Evolutionary conservation across 2,329 filamentous ascomycete genomes (phyloP), one percentile per base, ranked within the genome.

Genomic region (Xylaria sp.): DNA sequence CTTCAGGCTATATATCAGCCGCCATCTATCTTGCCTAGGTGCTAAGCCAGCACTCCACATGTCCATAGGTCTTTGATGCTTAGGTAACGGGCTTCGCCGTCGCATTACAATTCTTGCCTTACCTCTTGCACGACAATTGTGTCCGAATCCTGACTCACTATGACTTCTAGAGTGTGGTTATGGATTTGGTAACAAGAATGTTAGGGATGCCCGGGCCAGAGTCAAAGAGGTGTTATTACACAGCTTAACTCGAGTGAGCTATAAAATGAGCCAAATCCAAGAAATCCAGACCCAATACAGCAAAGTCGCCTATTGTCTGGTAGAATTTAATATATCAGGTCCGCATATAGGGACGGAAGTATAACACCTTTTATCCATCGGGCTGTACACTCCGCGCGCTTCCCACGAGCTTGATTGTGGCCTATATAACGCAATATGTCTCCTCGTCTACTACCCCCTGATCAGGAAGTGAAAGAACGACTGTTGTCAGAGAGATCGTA

Each of bases 1-100:
- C 58, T 66, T 69, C 67, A 69, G 67, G 57, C 67, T 69, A 66
- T 69, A 69, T 69, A n/a, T 63, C 15, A 59, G 63, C 67, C 67
- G 54, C 63, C 63, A 50, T 54, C 18, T 28, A 39, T 46, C 58
- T 48, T 57, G 15, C 66, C 37, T 46, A 37, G 34, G 28, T 28
- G 28, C 4, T 37, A 37, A 37, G 34, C 34, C 10, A 58, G 32
- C 55, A 46, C 65, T 69, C 63, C 39, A 52, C 61, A 48, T 23
- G 32, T 18, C 57, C 20, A 52, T 46, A 6, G 13, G 37, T 46
- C 28, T 48, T n/a, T 32, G 15, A 52, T 39, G 13, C 58, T 55
- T 20, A 56, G 12, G 15, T 48, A 34, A 39, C 50, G 46, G 28
- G 46, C 55, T 50, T 48, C 18, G 3, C 37, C 41, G 32, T 23